phyloP scores from a whole-genome alignment of 768 basidiomycete species.

The Strobilomyces echinocephalus region DNA sequence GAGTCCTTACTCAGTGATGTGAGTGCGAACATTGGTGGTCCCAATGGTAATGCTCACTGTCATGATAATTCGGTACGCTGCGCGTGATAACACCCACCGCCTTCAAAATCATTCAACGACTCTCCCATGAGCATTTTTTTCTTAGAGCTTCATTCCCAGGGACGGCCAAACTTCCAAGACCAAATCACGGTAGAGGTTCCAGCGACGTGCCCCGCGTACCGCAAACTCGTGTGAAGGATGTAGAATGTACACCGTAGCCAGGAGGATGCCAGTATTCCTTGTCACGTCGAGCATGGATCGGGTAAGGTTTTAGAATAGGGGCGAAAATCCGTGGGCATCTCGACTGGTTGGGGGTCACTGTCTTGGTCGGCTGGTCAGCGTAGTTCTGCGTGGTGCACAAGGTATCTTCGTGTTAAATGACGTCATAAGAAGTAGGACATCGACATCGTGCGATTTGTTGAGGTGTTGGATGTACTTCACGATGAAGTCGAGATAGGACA shows the following conservation, averaged over 20 bases:
- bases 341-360: conserved; percentile 90
- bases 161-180: too few relatives aligned
- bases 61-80: too few relatives aligned
- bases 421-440: conserved; percentile 98
- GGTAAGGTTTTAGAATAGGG: conserved; percentile 82
- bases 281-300: conserved; percentile 72
- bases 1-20: too few relatives aligned
- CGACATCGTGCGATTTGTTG: conserved; percentile 76
- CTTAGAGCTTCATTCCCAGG: too few relatives aligned
- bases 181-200: too few relatives aligned
- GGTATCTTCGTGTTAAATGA: conserved; percentile 98
- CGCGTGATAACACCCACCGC: too few relatives aligned
- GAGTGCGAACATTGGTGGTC: too few relatives aligned
- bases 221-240: too few relatives aligned
- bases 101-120: too few relatives aligned
- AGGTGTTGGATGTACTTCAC: conserved; percentile 96
- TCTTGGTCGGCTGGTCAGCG: conserved; percentile 89
- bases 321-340: conserved; percentile 90
- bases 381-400: conserved; percentile 97
- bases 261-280: conserved; percentile 96
- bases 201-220: too few relatives aligned
- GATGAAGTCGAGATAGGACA: conserved; percentile 90
- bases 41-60: too few relatives aligned
- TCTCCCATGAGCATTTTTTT: too few relatives aligned
- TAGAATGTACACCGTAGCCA: conserved; percentile 67